Evolutionary conservation across 371 early-diverging fungal genomes (phyloP), one percentile per base, ranked within the genome.

Genomic region (Syncephalis fuscata): DNA sequence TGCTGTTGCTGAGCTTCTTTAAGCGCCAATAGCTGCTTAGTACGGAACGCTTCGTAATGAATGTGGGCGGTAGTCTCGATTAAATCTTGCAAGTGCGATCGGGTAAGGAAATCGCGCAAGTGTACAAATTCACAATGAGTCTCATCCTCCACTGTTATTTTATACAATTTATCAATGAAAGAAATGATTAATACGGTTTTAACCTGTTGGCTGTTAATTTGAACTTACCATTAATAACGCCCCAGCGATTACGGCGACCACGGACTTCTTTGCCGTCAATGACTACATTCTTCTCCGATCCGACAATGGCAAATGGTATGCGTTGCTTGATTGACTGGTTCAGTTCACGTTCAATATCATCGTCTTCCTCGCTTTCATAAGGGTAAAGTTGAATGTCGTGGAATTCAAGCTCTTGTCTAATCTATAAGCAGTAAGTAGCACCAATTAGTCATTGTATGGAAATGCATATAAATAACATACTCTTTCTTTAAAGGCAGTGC

Each of bases 21-120:
- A 46, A 87, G 68, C 38, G 91, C 88, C 49, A 88, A 59, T 40
- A 88, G 62, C 63, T 88, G 88, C 57, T 80, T 73, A 25, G 87
- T 78, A 46, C 94, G 78, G 83, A 89, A 93, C n/a, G 80, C 71
- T 64, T 89, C 90, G 60, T 89, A 89, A 58, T 88, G 88, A 49
- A 81, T 74, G 57, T 80, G 74, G 15, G 83, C 75, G 9, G 90
- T 89, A 44, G 84, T 82, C 58, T 89, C 90, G 51, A 88, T 76
- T 52, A 88, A 67, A 50, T 86, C 86, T 54, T 83, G 83, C 45
- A 89, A 66, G 46, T 89, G 87, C 19, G 90, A 85, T 53, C 71
- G 76, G 11, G 84, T 84, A 62, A 89, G 64, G 60, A 89, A 88
- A 65, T 86, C 80, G 60, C 87, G 78, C 42, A 89, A 66, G 51